These are phyloP conservation scores for Nicotiana obtusifolia DNA, from an alignment of 257 asterid genomes.

Conservation along the genomic window DNA sequence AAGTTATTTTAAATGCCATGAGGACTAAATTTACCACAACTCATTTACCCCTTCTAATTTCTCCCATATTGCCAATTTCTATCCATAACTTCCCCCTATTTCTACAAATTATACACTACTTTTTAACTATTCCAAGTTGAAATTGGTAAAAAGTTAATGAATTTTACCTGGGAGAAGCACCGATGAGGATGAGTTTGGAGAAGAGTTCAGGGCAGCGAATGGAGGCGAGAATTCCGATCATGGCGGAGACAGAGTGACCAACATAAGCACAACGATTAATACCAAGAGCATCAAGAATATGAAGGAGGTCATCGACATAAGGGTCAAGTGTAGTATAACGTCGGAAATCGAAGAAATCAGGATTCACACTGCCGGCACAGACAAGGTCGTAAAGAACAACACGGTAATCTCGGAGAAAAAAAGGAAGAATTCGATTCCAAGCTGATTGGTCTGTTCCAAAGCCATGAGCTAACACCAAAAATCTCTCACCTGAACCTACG, in stretches of 20 bases:
- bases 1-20: no score
- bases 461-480: slow-evolving; percentile 81
- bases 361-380: slow-evolving; percentile 97
- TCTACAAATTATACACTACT: no score
- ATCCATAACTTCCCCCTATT: no score
- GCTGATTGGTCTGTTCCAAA: slow-evolving; percentile 93
- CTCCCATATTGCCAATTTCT: no score
- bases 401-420: slow-evolving; percentile 53
- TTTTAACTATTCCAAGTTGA: neutral
- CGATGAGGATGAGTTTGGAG: slow-evolving; percentile 80
- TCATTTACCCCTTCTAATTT: no score
- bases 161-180: slow-evolving; percentile 85
- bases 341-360: slow-evolving; percentile 78
- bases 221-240: slow-evolving; percentile 87
- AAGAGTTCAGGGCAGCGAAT: slow-evolving; percentile 89
- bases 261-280: slow-evolving; percentile 66
- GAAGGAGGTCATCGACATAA: slow-evolving; percentile 74
- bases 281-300: slow-evolving; percentile 60
- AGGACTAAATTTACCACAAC: no score
- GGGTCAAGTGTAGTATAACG: slow-evolving; percentile 87
- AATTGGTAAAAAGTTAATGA: neutral
- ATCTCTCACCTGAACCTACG: slow-evolving; percentile 66
- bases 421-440: slow-evolving; percentile 83
- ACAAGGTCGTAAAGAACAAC: slow-evolving; percentile 75
- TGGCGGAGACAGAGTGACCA: slow-evolving; percentile 95